Evolutionary conservation across 2,329 filamentous ascomycete genomes (phyloP), one percentile per base, ranked within the genome.

Genomic region (Chlorencoelia australis): DNA sequence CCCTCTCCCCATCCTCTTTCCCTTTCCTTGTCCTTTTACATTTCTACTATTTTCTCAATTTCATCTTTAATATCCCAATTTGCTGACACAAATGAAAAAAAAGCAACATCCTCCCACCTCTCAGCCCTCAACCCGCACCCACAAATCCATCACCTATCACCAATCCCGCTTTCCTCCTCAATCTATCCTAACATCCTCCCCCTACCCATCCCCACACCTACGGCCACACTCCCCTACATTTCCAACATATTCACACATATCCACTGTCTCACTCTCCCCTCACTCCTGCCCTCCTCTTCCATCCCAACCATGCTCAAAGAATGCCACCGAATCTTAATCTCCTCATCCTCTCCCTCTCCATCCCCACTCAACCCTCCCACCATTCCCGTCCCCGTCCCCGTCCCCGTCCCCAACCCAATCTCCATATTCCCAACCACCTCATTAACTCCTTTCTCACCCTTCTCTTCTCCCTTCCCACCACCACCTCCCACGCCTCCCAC

Each of bases 301-400:
- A 66, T 83, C 1, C 71, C 72, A 0, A 54, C 58, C 2, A 56
- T 80, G 1, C 64, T 82, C 11, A 62, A 62, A 35, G 70, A 71
- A 42, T 69, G 79, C 44, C 62, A 72, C 50, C 67, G 67, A 16
- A 67, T 69, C 20, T 64, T 83, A 3, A 60, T 64, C 3, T 64
- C 67, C 13, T 15, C 38, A 3, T 16, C 38, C 11, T 11, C 28
- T 5, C 25, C 33, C 14, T 13, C 30, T 7, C 16, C 20, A 13
- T 31, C 17, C 17, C 30, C 17, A 18, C 26, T 4, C 5, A 9
- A 14, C 17, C 26, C 14, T 15, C 5, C n/a, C n/a, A n/a, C n/a
- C n/a, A n/a, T n/a, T n/a, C n/a, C n/a, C n/a, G n/a, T n/a, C n/a
- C n/a, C n/a, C n/a, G n/a, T n/a, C n/a, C n/a, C n/a, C n/a, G n/a